Base-by-base conservation (phyloP, 2,329 filamentous ascomycete species). In the Verticillium nonalfalfae region DNA sequence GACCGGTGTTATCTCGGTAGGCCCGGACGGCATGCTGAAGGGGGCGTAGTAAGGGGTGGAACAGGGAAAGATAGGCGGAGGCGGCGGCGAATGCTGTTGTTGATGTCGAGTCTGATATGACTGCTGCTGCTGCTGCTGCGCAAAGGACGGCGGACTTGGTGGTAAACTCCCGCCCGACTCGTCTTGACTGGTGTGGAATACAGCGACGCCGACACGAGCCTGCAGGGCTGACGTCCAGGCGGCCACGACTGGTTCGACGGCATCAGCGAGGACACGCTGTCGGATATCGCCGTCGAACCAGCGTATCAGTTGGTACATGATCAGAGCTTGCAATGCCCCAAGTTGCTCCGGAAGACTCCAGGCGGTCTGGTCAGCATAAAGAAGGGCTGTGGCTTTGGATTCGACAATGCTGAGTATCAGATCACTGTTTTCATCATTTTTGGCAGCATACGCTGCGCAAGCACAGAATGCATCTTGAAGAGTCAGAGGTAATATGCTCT, bases 401-500 rank as follows among this genome's bases (percentile, higher is more conserved):
- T 69, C 67, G 26, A 68, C 60, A 33, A 71, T 67, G 31, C 63
- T 65, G 59, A 72, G 64, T 2, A 70, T 65, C 1, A 66, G 59
- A 1, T 67, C 62, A 34, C 69, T 64, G 52, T 68, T 73, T 10
- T 62, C 59, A 4, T 67, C 58, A 11, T 67, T 73, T 59, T 68
- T 70, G 54, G 66, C 57, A 1, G 63, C 26, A 59, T 73, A 73
- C 5, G 65, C 64, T 0, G 69, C 60, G 21, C 72, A 60, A 14
- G 66, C 61, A 11, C 68, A 67, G 62, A 68, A 73, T n/a, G 68
- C 70, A 58, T 71, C 70, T 59, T 72, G 68, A 0, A 73, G 58
- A 21, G 65, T 68, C 13, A 55, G 40, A 1, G 71, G 71, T 21
- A 72, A 61, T 7, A 62, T 59, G 6, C 62, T 63, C 3, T 67